phyloP scores from a whole-genome alignment of 352 stramenopile species.

The Phytophthora pluvialis region DNA sequence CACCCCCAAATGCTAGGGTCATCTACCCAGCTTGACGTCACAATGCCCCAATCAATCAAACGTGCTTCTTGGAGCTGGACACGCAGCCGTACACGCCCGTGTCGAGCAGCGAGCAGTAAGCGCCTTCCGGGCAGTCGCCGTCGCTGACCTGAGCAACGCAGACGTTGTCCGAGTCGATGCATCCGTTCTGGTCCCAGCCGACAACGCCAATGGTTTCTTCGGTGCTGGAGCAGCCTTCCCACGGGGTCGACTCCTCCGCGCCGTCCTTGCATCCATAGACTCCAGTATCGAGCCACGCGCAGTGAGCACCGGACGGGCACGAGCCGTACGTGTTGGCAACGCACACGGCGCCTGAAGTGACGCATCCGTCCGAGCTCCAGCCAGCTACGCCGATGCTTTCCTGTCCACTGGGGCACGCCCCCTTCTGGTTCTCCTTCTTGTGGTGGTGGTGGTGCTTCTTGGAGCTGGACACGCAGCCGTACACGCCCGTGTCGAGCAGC shows the following conservation, averaged over 20 bases:
- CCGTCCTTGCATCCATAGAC: slow-evolving; percentile 37
- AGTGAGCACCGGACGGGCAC: slow-evolving; percentile 33
- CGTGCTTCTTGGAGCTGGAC: slow-evolving; percentile 17
- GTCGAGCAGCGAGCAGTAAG: slow-evolving; percentile 26
- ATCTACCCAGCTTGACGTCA: background rate
- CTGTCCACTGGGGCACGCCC: slow-evolving; percentile 23
- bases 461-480: slow-evolving; percentile 23
- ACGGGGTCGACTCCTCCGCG: slow-evolving; percentile 28
- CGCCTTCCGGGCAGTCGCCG: slow-evolving; percentile 20
- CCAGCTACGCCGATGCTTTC: slow-evolving; percentile 27
- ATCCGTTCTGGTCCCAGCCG: slow-evolving; percentile 30
- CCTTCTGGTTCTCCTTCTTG: slow-evolving; percentile 20
- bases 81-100: slow-evolving; percentile 35
- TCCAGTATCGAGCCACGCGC: slow-evolving; percentile 30
- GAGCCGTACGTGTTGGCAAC: slow-evolving; percentile 30
- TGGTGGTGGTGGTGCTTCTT: slow-evolving; percentile 27
- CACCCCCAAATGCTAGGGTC: background rate
- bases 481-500: too few relatives aligned
- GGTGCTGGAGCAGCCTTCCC: slow-evolving; percentile 22
- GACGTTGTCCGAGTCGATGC: slow-evolving; percentile 25
- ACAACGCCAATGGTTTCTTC: slow-evolving; percentile 34
- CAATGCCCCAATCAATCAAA: background rate
- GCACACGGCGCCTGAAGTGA: slow-evolving; percentile 25
- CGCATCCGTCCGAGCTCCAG: slow-evolving; percentile 26
- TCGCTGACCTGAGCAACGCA: slow-evolving; percentile 29